These are phyloP conservation scores for Bruguiera parviflora DNA, from an alignment of 345 rosid species.

Conservation along the genomic window DNA sequence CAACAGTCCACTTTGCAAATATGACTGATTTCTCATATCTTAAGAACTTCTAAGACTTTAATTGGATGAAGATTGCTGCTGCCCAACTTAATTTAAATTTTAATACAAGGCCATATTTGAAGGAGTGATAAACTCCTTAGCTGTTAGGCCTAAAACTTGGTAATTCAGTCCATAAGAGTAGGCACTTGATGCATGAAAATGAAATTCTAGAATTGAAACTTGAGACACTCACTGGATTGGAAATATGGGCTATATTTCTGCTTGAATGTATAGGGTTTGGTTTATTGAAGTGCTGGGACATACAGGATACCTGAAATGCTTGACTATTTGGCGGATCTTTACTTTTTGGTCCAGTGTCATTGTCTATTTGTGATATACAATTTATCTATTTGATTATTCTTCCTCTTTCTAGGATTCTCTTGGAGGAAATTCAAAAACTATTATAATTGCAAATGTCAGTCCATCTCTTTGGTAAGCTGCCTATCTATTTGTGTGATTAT, in stretches of 20 bases:
- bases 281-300: neutral
- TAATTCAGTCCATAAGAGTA: neutral
- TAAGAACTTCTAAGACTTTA: no score
- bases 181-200: neutral
- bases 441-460: constrained; percentile 90
- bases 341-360: no score
- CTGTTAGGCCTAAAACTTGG: neutral
- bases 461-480: constrained; percentile 79
- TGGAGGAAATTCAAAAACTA: constrained; percentile 97
- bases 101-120: neutral
- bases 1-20: neutral
- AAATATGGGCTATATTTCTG: neutral
- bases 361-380: neutral
- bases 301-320: no score
- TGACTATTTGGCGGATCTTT: no score
- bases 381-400: neutral
- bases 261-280: neutral
- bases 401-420: constrained; percentile 72
- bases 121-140: neutral
- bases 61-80: no score
- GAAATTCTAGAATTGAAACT: neutral
- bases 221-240: neutral
- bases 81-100: neutral
- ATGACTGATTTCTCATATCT: neutral
- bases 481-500: constrained; percentile 1